These are phyloP conservation scores for Alternaria solani DNA, from an alignment of 2,329 filamentous ascomycete genomes.

Conservation along the genomic window DNA sequence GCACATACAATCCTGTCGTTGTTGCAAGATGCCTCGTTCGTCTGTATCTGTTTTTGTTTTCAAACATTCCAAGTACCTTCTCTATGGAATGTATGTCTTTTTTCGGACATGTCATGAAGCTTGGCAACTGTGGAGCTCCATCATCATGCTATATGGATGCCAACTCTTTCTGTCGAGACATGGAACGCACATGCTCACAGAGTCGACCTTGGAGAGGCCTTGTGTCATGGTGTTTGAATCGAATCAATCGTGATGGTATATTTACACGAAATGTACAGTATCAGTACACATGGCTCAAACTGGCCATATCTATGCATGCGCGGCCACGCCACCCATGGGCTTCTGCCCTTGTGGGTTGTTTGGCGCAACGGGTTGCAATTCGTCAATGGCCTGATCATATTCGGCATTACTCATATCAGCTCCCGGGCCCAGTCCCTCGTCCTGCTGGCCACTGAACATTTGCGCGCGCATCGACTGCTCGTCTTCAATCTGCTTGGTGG, in stretches of 20 bases:
- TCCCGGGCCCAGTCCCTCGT: constrained; percentile 38
- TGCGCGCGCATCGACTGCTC: constrained; percentile 58
- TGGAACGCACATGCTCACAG: too few relatives aligned
- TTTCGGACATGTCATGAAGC: too few relatives aligned
- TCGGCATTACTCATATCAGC: constrained; percentile 32
- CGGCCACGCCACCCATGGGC: constrained; percentile 49
- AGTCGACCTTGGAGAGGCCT: neutral
- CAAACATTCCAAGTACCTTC: too few relatives aligned
- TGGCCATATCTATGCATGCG: constrained; percentile 44
- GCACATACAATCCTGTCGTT: too few relatives aligned
- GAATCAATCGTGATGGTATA: constrained; percentile 10
- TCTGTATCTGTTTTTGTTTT: too few relatives aligned
- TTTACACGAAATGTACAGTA: constrained; percentile 34
- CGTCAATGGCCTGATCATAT: constrained; percentile 45
- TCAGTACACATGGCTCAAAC: constrained; percentile 27
- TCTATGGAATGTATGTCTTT: too few relatives aligned
- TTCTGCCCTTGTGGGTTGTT: constrained; percentile 40
- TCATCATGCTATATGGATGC: too few relatives aligned
- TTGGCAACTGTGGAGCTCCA: too few relatives aligned
- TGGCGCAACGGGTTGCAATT: constrained; percentile 36
- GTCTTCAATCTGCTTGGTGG: constrained; percentile 61
- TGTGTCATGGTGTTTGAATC: neutral
- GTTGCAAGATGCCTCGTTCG: too few relatives aligned
- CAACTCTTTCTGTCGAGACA: too few relatives aligned
- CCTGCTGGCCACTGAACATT: constrained; percentile 47